These are phyloP conservation scores for Cenchrus fungigraminus DNA, from an alignment of 176 grass and related monocot genomes.

Conservation along the genomic window DNA sequence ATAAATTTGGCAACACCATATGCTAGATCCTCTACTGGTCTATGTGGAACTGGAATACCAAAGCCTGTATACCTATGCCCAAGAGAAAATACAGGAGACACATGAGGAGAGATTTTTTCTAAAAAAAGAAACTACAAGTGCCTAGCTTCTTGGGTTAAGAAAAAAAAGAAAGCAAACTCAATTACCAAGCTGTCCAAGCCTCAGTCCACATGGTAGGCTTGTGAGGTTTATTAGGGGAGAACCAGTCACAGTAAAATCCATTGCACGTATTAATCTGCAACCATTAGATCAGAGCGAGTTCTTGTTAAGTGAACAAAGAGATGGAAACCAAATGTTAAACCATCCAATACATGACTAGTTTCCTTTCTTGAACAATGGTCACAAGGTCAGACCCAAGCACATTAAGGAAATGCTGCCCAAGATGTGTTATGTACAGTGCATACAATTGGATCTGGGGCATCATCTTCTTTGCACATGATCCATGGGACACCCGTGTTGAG, in stretches of 20 bases:
- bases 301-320: background rate
- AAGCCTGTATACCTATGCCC: slow-evolving; percentile 87
- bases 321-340: background rate
- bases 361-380: slow-evolving; percentile 46
- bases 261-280: slow-evolving; percentile 95
- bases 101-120: slow-evolving; percentile 11
- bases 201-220: slow-evolving; percentile 99
- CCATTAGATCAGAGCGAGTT: slow-evolving; percentile 27
- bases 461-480: slow-evolving; percentile 99
- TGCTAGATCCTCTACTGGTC: slow-evolving; percentile 91
- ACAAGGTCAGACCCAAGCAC: slow-evolving; percentile 33
- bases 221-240: slow-evolving; percentile 83
- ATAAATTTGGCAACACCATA: slow-evolving; percentile 94
- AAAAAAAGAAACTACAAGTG: background rate
- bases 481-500: slow-evolving; percentile 91
- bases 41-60: slow-evolving; percentile 83
- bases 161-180: slow-evolving; percentile 25
- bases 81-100: slow-evolving; percentile 36
- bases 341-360: slow-evolving; percentile 15
- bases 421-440: slow-evolving; percentile 33
- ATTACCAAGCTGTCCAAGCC: slow-evolving; percentile 95
- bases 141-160: background rate
- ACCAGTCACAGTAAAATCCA: slow-evolving; percentile 94
- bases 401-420: slow-evolving; percentile 30
- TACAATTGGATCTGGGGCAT: slow-evolving; percentile 97